Evolutionary conservation across 1,284 basidiomycete species (phyloP), one percentile per base, ranked within the genome.

Genomic region (Trametes polyzona): DNA sequence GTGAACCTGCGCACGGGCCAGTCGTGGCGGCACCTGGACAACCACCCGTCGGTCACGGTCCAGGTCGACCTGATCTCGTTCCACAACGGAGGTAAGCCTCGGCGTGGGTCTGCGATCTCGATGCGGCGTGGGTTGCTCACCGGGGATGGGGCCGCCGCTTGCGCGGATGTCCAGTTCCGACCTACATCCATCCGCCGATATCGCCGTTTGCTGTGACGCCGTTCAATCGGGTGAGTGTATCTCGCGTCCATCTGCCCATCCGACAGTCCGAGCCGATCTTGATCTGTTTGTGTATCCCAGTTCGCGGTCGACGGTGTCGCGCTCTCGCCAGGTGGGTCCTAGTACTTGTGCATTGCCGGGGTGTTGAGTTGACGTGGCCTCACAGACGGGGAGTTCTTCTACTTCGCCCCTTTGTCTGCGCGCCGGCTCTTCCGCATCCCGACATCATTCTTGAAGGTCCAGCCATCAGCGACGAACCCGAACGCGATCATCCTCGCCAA

Each of bases 1-100:
- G 62, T 71, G 9, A 66, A 73, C 49, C 59, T 73, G 14, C 60
- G 61, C n/a, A 71, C 69, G 3, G 69, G 70, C 9, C 53, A 63
- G 49, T 71, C 70, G 11, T 73, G 71, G 71, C 51, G 71, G 35
- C 70, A 73, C 46, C 63, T 73, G 29, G 67, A 70, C 43, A 60
- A 60, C 21, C 58, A 67, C 27, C 59, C 58, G 4, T 52, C 58
- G 16, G 66, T 67, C 14, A 54, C 58, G 10, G 58, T 62, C 12
- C 61, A 61, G 41, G 59, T 57, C 3, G 59, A 64, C 9, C 67
- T 71, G 36, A 50, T 73, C 14, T 65, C 69, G 10, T 58, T 65
- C 24, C 61, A 70, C 35, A 67, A 69, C 26, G 71, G 71, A 41
- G 57, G 60, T 64, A 12, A 29, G 60, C 17, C 1, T 12, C 24